Conservation (phyloP, 257 asterid species). For the Prunella vulgaris region DNA sequence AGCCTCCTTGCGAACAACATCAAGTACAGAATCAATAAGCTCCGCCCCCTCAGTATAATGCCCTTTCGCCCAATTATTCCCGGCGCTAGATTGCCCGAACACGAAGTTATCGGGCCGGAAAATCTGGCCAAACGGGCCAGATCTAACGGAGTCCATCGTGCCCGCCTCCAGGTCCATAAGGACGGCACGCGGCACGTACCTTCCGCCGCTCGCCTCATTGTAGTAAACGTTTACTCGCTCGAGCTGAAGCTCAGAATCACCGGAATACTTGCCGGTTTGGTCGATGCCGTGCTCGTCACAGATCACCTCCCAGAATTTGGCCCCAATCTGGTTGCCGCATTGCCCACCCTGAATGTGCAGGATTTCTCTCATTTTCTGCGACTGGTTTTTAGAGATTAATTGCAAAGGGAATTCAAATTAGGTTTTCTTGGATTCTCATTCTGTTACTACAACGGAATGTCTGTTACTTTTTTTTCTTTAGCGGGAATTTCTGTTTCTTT, state of each 20-base stretch:
- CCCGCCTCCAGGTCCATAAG: constrained; percentile 1
- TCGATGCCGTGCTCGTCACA: not conserved
- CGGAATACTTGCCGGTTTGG: not conserved
- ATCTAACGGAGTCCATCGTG: not conserved
- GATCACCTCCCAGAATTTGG: not conserved
- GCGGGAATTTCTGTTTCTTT: no score
- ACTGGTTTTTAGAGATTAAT: no score
- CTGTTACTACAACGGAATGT: no score
- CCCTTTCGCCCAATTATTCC: not conserved
- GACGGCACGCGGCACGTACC: not conserved
- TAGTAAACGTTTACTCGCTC: not conserved
- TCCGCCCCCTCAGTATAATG: constrained; percentile 1
- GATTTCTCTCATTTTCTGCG: not conserved
- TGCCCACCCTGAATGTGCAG: constrained; percentile 13
- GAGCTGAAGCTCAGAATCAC: not conserved
- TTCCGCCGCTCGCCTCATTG: not conserved
- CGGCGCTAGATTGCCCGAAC: not conserved
- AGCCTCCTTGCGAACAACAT: not conserved
- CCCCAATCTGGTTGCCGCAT: constrained; percentile 2
- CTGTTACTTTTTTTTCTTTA: no score
- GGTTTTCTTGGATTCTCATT: no score
- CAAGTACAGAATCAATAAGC: not conserved
- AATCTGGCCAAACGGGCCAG: not conserved
- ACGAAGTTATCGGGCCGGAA: not conserved
- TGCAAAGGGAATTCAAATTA: no score